These are phyloP conservation scores for Rhododendron mucronatum DNA, from an alignment of 148 eudicot species.

Conservation along the genomic window DNA sequence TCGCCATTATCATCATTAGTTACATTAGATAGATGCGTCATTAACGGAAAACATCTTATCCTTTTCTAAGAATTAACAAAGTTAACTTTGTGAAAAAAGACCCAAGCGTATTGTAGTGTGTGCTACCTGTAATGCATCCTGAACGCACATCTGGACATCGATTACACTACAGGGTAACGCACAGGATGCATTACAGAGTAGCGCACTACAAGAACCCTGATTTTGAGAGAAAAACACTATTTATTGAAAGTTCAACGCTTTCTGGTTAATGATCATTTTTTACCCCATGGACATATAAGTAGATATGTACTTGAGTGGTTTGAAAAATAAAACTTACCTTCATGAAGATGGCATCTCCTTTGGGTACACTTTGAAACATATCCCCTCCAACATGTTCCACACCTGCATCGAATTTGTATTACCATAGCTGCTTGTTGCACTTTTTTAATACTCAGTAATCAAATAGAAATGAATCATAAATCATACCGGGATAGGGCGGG, in stretches of 20 bases:
- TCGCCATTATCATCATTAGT: background rate
- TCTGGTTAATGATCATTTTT: background rate
- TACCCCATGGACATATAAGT: background rate
- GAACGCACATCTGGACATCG: too few relatives aligned
- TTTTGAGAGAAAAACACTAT: background rate
- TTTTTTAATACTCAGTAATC: background rate
- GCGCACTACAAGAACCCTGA: too few relatives aligned
- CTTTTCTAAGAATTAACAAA: background rate
- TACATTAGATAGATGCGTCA: background rate
- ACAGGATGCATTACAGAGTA: too few relatives aligned
- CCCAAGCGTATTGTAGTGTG: too few relatives aligned
- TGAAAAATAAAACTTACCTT: background rate
- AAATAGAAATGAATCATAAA: background rate
- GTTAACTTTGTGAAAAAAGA: background rate
- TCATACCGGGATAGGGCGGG: constrained; percentile 47
- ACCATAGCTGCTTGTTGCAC: background rate
- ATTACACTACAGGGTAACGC: too few relatives aligned
- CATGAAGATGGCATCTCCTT: background rate
- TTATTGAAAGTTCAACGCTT: too few relatives aligned
- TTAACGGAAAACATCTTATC: background rate
- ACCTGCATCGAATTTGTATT: background rate
- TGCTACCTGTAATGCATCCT: too few relatives aligned
- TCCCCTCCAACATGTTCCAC: background rate
- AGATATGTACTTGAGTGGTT: background rate
- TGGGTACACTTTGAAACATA: background rate